Conservation (phyloP, 495 filamentous ascomycete species). For the Polyplosphaeria fusca region DNA sequence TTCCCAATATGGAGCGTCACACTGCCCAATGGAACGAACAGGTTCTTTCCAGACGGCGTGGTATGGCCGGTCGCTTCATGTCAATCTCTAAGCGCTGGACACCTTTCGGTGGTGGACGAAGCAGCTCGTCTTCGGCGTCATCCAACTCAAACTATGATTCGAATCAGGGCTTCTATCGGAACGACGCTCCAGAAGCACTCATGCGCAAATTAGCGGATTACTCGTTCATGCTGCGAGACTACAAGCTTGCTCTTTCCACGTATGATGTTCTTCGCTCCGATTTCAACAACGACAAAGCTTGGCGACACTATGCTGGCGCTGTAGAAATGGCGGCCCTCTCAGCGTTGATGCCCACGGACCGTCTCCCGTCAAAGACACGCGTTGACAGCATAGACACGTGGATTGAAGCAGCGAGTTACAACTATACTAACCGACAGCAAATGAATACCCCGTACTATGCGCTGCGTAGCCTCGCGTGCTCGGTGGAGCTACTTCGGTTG, state of each 20-base stretch:
- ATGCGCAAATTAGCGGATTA: constrained; percentile 94
- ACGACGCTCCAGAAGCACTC: constrained; percentile 77
- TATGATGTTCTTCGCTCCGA: constrained; percentile 87
- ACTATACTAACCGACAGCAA: constrained; percentile 73
- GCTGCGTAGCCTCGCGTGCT: constrained; percentile 70
- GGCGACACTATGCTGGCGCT: constrained; percentile 88
- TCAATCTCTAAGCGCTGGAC: constrained; percentile 85
- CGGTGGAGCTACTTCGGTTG: constrained; percentile 75
- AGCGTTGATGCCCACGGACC: constrained; percentile 68
- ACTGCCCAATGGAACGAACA: constrained; percentile 95
- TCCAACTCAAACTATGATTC: constrained; percentile 68
- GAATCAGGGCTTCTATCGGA: constrained; percentile 73
- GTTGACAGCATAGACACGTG: constrained; percentile 77
- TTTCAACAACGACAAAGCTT: constrained; percentile 91
- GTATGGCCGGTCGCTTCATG: constrained; percentile 83
- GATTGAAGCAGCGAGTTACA: constrained; percentile 85
- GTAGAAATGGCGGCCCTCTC: constrained; percentile 90
- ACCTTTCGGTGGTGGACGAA: constrained; percentile 62
- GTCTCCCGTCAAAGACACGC: constrained; percentile 66
- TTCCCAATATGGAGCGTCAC: constrained; percentile 92
- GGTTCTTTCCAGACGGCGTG: constrained; percentile 82
- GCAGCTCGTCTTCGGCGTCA: constrained; percentile 48
- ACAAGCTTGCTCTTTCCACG: constrained; percentile 82
- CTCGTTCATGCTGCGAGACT: constrained; percentile 93
- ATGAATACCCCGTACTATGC: constrained; percentile 67